phyloP scores from a whole-genome alignment of 345 rosid genomes.

The Dipteronia sinensis region DNA sequence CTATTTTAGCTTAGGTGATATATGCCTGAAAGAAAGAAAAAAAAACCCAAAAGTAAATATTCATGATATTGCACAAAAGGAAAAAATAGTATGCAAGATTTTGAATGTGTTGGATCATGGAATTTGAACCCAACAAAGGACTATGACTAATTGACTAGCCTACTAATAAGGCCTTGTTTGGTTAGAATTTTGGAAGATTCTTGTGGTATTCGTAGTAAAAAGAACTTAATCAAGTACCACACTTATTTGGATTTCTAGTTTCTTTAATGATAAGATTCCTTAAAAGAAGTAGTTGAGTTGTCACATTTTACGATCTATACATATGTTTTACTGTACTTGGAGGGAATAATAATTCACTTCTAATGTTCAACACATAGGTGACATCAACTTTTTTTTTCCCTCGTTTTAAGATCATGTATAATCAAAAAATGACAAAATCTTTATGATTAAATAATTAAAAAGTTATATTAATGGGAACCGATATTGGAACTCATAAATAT shows the following conservation, averaged over 20 bases:
- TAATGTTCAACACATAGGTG: neutral
- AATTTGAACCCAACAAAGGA: neutral
- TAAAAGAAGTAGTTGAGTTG: neutral
- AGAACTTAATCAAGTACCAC: neutral
- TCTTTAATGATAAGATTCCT: neutral
- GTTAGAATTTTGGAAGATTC: neutral
- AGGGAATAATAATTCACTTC: neutral
- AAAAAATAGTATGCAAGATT: slow-evolving; percentile 10
- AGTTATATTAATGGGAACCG: no score
- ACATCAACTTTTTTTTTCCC: neutral
- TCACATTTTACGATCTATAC: neutral
- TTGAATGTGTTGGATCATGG: neutral
- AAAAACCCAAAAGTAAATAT: neutral
- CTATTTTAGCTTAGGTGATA: no score
- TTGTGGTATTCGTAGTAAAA: neutral
- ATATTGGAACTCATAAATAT: no score
- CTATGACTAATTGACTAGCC: neutral
- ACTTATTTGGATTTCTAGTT: neutral
- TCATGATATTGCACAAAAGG: neutral
- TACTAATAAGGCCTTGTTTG: neutral
- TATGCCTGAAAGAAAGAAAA: no score
- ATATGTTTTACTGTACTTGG: neutral
- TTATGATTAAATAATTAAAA: no score
- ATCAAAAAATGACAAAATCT: no score
- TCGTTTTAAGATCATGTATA: neutral